Conservation (phyloP, 345 rosid genomes). For the Salix purpurea region DNA sequence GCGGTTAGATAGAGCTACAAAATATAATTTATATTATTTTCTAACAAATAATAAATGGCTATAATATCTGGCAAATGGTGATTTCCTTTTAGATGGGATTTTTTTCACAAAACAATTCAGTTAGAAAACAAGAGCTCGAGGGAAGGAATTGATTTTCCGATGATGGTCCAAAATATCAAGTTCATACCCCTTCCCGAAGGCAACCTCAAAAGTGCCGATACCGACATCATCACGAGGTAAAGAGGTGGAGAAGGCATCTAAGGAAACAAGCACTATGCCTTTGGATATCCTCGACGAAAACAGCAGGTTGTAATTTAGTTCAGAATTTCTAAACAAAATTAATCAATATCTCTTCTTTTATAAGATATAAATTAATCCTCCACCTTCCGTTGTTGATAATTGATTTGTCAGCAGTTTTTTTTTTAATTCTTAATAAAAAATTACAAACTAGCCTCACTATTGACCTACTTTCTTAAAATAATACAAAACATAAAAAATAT, state of each 20-base stretch:
- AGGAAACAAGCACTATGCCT: too few species aligned
- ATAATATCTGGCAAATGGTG: neutral
- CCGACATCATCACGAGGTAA: too few species aligned
- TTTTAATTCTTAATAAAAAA: neutral
- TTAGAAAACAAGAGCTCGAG: neutral
- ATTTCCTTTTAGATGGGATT: neutral
- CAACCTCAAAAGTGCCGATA: too few species aligned
- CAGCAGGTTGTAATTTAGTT: neutral
- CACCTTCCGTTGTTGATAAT: neutral
- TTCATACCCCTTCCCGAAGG: too few species aligned
- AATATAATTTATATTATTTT: too few species aligned
- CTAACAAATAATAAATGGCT: too few species aligned
- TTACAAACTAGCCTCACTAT: neutral
- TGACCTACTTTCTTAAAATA: too few species aligned
- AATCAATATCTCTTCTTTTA: neutral
- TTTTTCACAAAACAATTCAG: neutral
- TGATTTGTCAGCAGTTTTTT: neutral
- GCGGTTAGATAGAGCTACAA: fast-evolving
- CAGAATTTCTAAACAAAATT: neutral
- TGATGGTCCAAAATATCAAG: too few species aligned
- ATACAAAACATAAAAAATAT: too few species aligned
- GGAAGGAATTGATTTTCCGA: neutral
- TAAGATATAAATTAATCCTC: neutral
- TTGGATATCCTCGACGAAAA: too few species aligned
- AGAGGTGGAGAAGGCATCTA: too few species aligned